phyloP scores from a whole-genome alignment of 305 asterid species.

The Solanum hybrid region DNA sequence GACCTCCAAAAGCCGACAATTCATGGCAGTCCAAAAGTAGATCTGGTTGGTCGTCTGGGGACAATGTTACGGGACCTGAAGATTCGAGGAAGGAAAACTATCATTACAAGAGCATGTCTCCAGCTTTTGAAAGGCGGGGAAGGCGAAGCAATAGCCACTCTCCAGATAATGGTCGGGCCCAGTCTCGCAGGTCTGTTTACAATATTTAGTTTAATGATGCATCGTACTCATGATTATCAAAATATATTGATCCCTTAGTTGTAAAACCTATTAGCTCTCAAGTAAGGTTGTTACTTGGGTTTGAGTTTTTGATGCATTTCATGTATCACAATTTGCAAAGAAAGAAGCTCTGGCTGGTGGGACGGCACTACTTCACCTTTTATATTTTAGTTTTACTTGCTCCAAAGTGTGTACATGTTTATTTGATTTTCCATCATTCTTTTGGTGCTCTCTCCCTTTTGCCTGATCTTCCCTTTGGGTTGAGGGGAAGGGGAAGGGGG shows the following conservation, averaged over 20 bases:
- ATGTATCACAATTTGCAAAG: background rate
- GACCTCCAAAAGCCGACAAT: conserved; percentile 37
- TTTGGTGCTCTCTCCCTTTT: background rate
- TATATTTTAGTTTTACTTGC: background rate
- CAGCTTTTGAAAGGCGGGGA: conserved; percentile 54
- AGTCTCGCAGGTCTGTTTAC: conserved; percentile 47
- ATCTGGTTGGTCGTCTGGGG: conserved; percentile 35
- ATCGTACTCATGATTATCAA: conserved; percentile 9
- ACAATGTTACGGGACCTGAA: conserved; percentile 35
- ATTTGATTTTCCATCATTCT: background rate
- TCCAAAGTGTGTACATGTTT: background rate
- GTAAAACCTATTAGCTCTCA: background rate
- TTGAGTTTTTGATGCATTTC: background rate
- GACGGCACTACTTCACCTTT: background rate
- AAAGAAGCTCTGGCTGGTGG: background rate
- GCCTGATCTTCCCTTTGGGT: background rate
- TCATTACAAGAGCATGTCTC: conserved; percentile 40
- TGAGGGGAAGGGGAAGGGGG: background rate
- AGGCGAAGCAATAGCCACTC: conserved; percentile 30
- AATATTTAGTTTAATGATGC: background rate
- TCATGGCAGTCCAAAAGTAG: conserved; percentile 34
- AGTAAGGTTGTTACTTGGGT: background rate
- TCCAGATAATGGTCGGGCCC: conserved; percentile 45
- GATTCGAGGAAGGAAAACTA: conserved; percentile 26
- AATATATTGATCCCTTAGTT: background rate